Evolutionary conservation across 495 filamentous ascomycete genomes (phyloP).

Genomic region (Neurospora sp.): DNA sequence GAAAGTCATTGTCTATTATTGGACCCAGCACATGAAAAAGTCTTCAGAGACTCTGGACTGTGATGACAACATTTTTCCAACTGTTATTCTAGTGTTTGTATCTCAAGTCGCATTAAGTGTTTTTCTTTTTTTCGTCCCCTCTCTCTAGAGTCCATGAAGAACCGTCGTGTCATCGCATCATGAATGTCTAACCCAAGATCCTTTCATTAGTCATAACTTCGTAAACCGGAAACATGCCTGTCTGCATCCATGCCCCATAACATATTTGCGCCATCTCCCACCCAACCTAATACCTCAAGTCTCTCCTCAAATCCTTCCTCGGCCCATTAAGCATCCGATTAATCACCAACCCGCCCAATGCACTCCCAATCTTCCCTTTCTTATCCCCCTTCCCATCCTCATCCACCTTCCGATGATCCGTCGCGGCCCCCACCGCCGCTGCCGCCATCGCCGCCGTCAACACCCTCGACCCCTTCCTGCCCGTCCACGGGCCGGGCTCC

Average conservation of each 20-base stretch:
- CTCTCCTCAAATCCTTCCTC: constrained; percentile 12
- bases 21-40: not conserved
- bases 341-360: constrained; percentile 18
- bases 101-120: not conserved
- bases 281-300: constrained; percentile 2
- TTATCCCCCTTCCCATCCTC: not conserved
- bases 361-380: constrained; percentile 10
- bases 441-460: constrained; percentile 38
- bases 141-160: not conserved
- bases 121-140: not conserved
- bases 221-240: not conserved
- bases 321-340: constrained; percentile 24
- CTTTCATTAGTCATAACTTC: not conserved
- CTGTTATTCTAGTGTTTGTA: not conserved
- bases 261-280: not conserved
- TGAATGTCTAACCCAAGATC: not conserved
- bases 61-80: not conserved
- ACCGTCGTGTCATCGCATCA: not conserved
- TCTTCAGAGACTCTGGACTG: not conserved
- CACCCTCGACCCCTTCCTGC: constrained; percentile 27
- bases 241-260: not conserved
- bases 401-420: constrained; percentile 6
- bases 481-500: constrained; percentile 31
- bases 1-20: not conserved
- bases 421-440: constrained; percentile 27